phyloP scores from a whole-genome alignment of 2,329 filamentous ascomycete species.

The Akanthomyces uredinophilus region DNA sequence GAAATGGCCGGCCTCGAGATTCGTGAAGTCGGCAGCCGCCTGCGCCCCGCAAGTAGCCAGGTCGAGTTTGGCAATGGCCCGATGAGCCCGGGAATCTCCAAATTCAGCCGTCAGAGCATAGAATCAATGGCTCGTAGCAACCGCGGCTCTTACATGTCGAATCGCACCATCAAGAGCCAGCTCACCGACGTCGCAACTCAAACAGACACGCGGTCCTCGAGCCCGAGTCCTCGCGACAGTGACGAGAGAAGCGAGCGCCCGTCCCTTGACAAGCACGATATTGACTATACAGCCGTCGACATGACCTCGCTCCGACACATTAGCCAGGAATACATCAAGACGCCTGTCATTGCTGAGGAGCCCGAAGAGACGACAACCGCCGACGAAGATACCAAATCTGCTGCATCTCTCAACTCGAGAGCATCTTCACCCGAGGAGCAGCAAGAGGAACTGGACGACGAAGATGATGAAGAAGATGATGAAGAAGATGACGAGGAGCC shows the following conservation, averaged over 20 bases:
- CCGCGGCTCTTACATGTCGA: conserved; percentile 70
- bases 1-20: conserved; percentile 88
- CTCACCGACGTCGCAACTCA: conserved; percentile 67
- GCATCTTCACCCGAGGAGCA: background rate
- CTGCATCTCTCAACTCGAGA: background rate
- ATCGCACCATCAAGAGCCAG: conserved; percentile 62
- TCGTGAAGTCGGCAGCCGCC: conserved; percentile 70
- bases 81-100: conserved; percentile 63
- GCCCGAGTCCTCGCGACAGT: conserved; percentile 49
- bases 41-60: conserved; percentile 68
- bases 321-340: conserved; percentile 27
- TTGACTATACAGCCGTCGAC: conserved; percentile 58
- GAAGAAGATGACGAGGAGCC: conserved; percentile 59
- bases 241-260: conserved; percentile 41
- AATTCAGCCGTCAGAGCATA: conserved; percentile 60
- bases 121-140: conserved; percentile 61
- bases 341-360: conserved; percentile 9
- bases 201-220: conserved; percentile 51
- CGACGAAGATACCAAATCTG: background rate
- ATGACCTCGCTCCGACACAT: conserved; percentile 44
- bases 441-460: conserved; percentile 28
- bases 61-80: conserved; percentile 79
- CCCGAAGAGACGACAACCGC: conserved; percentile 14
- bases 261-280: conserved; percentile 29
- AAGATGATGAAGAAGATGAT: conserved; percentile 44